Conservation (phyloP, 2,329 filamentous ascomycete species). For the Beauveria sp. region DNA sequence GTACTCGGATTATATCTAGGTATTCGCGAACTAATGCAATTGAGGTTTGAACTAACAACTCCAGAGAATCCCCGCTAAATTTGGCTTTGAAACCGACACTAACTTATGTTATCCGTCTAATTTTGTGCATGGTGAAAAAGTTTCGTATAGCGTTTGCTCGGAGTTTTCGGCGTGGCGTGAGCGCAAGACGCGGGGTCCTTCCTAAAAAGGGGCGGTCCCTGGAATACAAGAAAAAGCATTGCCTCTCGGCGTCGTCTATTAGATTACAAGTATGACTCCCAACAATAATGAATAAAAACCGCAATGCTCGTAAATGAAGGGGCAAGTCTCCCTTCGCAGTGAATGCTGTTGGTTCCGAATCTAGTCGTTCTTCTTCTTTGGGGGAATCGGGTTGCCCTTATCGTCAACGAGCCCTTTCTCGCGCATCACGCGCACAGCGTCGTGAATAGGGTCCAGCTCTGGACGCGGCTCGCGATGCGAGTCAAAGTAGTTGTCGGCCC, state of each 20-base stretch:
- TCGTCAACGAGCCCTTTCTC: constrained; percentile 38
- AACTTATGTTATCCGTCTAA: neutral
- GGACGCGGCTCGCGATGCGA: constrained; percentile 37
- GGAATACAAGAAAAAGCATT: neutral
- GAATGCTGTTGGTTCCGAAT: neutral
- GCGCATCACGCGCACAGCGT: constrained; percentile 36
- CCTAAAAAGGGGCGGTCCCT: neutral
- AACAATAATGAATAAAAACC: neutral
- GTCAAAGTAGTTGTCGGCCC: constrained; percentile 37
- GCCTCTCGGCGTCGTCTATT: constrained; percentile 3
- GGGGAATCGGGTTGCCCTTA: constrained; percentile 30
- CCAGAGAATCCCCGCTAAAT: neutral
- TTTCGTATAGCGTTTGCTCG: neutral
- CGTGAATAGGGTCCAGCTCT: constrained; percentile 36
- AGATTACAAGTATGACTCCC: constrained; percentile 4
- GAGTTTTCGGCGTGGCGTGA: neutral
- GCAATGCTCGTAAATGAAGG: constrained; percentile 7
- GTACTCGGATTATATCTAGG: no score
- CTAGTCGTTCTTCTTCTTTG: constrained; percentile 22
- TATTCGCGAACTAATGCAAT: no score
- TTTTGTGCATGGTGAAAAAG: neutral
- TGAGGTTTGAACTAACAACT: no score
- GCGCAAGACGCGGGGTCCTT: neutral
- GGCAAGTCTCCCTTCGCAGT: neutral
- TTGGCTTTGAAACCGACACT: neutral